Base-by-base conservation (phyloP, 768 basidiomycete species). In the Clitopilus hobsonii region DNA sequence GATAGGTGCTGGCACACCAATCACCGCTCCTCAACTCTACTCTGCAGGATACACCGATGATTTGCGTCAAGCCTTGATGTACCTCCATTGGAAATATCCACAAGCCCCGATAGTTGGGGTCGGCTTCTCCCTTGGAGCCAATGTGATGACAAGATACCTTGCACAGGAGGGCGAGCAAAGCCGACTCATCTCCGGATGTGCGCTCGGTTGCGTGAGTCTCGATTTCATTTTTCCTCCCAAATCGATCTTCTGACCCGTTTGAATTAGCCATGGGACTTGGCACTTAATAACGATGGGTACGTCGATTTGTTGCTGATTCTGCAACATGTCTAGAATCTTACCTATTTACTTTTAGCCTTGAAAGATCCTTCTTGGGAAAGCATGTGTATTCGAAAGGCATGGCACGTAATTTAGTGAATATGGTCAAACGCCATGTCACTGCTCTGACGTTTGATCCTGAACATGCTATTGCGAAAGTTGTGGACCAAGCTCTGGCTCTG, bases 91-190 rank as follows among this genome's bases (percentile, higher is more conserved):
- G 49, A 66, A 69, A 57, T 95, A 86, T 62, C 95, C 96, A 1
- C 71, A 78, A 8, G 92, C 96, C 0, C 90, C 88, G 3, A 73
- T 98, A 30, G 70, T 96, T 16, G 96, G 91, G 13, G 70, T 97
- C 8, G 93, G 95, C 6, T 98, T 96, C 75, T 97, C 94, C 3
- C 81, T 99, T 30, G 97, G 96, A 38, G 90, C 94, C 38, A 93
- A 91, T 66, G 89, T 98, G 29, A 71, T 98, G 61, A 89, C 93
- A 28, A 81, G 91, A 58, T 97, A 97, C 68, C 72, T 95, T 51
- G 93, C 89, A 4, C 88, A 96, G 71, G 89, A 96, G 65, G 85
- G 89, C 13, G 74, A 74, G 30, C 63, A 73, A 20, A 81, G 83
- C 62, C 80, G 88, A 56, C 67, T 94, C 27, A 69, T 69, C 52